Evolutionary conservation across 352 stramenopile species (phyloP).

Genomic region (Nothophytophthora sp.): DNA sequence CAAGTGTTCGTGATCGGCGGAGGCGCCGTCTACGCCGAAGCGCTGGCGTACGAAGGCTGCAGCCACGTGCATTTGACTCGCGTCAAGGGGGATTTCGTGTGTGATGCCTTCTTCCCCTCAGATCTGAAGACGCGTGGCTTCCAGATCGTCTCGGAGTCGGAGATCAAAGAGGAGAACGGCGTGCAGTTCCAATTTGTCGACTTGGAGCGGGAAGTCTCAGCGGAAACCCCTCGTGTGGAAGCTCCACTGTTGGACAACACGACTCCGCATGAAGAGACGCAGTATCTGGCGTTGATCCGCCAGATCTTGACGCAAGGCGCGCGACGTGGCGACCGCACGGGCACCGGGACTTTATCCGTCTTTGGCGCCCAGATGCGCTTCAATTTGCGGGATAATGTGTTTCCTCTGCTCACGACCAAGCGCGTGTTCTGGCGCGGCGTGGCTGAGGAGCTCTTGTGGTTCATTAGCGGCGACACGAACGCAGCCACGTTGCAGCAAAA

Average conservation of each 20-base stretch:
- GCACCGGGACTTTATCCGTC: conserved; percentile 98
- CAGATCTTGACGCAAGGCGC: conserved; percentile 96
- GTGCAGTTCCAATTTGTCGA: conserved; percentile 82
- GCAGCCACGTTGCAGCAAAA: conserved; percentile 97
- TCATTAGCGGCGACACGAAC: conserved; percentile 97
- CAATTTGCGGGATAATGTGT: conserved; percentile 91
- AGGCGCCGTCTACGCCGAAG: conserved; percentile 93
- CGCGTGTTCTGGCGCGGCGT: conserved; percentile 99
- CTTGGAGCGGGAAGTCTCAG: conserved; percentile 32
- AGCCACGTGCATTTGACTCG: conserved; percentile 90
- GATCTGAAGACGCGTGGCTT: conserved; percentile 67
- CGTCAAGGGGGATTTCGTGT: conserved; percentile 88
- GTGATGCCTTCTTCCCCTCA: conserved; percentile 92
- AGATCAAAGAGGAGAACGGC: conserved; percentile 76
- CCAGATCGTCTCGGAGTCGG: conserved; percentile 38
- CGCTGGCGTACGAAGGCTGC: conserved; percentile 85
- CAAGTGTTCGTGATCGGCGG: conserved; percentile 98
- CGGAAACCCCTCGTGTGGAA: neutral
- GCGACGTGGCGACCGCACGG: conserved; percentile 96
- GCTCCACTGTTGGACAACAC: conserved; percentile 10
- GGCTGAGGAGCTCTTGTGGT: conserved; percentile 99
- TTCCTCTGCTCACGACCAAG: conserved; percentile 99
- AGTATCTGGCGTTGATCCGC: conserved; percentile 93
- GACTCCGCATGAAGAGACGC: conserved; percentile 60
- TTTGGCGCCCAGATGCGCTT: conserved; percentile 99